Conservation (phyloP, 257 asterid genomes). For the Nicotiana knightiana region DNA sequence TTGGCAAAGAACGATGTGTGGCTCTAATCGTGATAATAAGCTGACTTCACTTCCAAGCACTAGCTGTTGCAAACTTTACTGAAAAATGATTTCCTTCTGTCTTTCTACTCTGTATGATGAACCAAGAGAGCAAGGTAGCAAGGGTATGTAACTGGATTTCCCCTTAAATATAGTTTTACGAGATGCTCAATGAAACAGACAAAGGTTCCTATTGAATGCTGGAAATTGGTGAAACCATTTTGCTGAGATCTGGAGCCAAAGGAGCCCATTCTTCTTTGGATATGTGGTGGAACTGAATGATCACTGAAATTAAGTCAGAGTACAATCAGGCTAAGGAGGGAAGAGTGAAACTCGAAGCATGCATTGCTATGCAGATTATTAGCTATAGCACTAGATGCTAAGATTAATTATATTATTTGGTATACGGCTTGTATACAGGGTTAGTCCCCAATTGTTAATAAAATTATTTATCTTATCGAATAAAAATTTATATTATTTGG, state of each 20-base stretch:
- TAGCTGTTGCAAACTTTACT: not conserved
- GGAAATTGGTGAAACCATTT: not conserved
- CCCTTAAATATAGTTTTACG: not conserved
- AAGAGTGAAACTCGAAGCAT: conserved; percentile 1
- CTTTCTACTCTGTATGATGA: conserved; percentile 1
- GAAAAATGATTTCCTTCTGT: not conserved
- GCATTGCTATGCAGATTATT: not conserved
- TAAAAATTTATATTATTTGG: not conserved
- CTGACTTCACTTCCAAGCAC: not conserved
- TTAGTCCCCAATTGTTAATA: no score
- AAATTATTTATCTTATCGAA: no score
- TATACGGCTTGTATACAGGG: no score
- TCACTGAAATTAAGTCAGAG: not conserved
- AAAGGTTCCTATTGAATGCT: not conserved
- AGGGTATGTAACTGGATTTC: not conserved
- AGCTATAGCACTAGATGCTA: not conserved
- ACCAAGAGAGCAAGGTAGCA: not conserved
- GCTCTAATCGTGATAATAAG: not conserved
- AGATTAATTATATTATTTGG: not conserved
- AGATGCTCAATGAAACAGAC: not conserved
- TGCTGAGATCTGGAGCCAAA: not conserved
- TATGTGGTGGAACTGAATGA: not conserved
- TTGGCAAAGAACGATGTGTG: not conserved
- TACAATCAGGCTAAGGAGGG: not conserved
- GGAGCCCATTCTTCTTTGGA: not conserved